Evolutionary conservation across 768 basidiomycete genomes (phyloP).

Genomic region (Ramaria sp.): DNA sequence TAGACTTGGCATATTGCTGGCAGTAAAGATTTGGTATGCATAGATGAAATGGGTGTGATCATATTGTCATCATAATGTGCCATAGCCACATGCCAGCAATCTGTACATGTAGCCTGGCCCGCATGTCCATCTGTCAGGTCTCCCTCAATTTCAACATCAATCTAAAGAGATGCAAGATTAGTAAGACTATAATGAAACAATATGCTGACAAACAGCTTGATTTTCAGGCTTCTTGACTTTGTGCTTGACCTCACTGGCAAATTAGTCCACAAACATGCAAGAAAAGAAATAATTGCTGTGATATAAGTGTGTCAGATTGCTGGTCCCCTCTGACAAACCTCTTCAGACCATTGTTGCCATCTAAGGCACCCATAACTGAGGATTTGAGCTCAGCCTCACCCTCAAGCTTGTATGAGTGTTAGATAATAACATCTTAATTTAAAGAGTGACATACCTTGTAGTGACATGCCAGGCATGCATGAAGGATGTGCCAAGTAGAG

Average conservation of each 20-base stretch:
- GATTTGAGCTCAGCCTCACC: conserved; percentile 10
- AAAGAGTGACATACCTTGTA: conserved; percentile 10
- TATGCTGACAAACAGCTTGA: not conserved
- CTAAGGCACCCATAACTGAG: conserved; percentile 14
- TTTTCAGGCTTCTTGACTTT: not conserved
- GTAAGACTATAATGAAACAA: conserved; percentile 8
- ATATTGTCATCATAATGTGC: too few relatives aligned
- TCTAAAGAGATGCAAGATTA: conserved; percentile 13
- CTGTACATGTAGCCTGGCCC: not conserved
- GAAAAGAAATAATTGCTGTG: conserved; percentile 21
- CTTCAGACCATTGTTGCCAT: conserved; percentile 18
- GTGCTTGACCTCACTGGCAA: conserved; percentile 19
- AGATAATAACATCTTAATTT: not conserved
- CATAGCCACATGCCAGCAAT: not conserved
- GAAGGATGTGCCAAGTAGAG: conserved; percentile 16
- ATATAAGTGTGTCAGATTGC: conserved; percentile 14
- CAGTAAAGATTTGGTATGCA: too few relatives aligned
- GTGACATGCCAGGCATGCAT: conserved; percentile 19
- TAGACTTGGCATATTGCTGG: too few relatives aligned
- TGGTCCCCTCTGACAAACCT: conserved; percentile 17
- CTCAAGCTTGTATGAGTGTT: conserved; percentile 8
- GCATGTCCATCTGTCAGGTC: not conserved
- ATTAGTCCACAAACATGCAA: conserved; percentile 18
- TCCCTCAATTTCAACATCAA: not conserved
- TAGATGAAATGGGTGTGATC: too few relatives aligned